Percentiles rank a stretch among this genome's conserved stretches.
phyloP scores from a whole-genome alignment of 2,329 filamentous ascomycete genomes.

The Aureobasidium vineae region DNA sequence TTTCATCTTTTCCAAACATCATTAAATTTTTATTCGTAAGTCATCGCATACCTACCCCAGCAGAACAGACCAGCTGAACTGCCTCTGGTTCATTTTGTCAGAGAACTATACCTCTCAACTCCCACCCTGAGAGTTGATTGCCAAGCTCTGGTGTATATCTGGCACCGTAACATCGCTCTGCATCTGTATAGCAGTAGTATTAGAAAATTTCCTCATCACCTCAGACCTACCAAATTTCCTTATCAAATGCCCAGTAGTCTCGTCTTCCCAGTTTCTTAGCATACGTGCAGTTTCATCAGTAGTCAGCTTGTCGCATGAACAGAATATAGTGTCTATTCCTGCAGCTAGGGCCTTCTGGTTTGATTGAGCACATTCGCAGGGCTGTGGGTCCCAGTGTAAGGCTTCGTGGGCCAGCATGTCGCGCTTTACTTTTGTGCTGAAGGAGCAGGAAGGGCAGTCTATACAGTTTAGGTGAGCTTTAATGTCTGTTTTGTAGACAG shows the following conservation, averaged over 20 bases:
- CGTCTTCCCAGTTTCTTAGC: neutral
- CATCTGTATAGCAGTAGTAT: conserved; percentile 5
- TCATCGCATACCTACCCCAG: neutral
- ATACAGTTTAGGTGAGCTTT: neutral
- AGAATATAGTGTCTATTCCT: neutral
- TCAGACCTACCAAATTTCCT: neutral
- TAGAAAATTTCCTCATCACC: neutral
- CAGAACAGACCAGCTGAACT: neutral
- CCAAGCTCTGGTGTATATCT: neutral
- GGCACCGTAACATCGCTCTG: neutral
- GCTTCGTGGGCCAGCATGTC: neutral
- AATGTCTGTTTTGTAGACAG: neutral
- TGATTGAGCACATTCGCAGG: neutral
- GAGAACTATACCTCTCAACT: neutral
- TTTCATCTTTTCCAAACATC: no score
- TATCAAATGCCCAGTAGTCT: neutral
- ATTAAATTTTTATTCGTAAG: no score
- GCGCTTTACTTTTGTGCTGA: conserved; percentile 3
- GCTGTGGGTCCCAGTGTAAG: neutral
- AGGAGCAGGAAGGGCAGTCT: neutral
- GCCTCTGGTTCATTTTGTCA: neutral
- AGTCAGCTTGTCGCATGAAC: neutral
- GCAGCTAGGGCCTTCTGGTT: neutral
- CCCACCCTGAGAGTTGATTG: neutral
- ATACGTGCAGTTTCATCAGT: neutral